Evolutionary conservation across 2,329 filamentous ascomycete species (phyloP).

Genomic region (Bipolaris bicolor): DNA sequence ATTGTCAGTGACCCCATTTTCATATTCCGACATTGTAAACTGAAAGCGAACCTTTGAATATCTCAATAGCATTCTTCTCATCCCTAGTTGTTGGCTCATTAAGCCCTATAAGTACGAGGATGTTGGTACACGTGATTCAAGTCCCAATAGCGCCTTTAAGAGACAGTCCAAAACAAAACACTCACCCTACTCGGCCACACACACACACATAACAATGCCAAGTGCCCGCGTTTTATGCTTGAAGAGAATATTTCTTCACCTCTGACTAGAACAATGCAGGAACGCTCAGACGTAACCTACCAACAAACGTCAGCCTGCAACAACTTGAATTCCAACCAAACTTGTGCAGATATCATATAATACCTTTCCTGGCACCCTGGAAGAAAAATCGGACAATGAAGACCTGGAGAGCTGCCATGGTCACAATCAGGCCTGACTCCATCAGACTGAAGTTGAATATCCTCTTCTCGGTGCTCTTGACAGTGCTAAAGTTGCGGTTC

Average conservation of each 20-base stretch:
- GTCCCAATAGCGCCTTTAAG: conserved; percentile 10
- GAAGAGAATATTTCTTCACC: neutral
- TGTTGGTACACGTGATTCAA: conserved; percentile 11
- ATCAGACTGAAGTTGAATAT: conserved; percentile 98
- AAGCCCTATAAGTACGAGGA: neutral
- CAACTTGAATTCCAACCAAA: conserved; percentile 3
- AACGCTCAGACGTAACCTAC: conserved; percentile 31
- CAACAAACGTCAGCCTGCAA: conserved; percentile 28
- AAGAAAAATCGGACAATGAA: conserved; percentile 99
- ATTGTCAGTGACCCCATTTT: neutral
- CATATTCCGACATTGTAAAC: neutral
- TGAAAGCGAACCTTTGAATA: neutral
- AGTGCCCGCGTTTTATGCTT: neutral
- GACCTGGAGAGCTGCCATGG: conserved; percentile 95
- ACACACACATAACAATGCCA: neutral
- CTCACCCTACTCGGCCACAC: neutral
- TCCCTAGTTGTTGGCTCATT: conserved; percentile 2
- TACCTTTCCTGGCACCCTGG: conserved; percentile 77
- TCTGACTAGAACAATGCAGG: neutral
- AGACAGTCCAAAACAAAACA: conserved; percentile 2
- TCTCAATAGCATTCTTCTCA: neutral
- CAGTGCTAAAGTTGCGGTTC: conserved; percentile 98
- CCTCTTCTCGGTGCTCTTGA: conserved; percentile 90
- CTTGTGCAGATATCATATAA: conserved; percentile 22
- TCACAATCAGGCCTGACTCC: conserved; percentile 87